Evolutionary conservation across 371 early-diverging fungal genomes (phyloP).

Genomic region (Cladochytrium tenue): DNA sequence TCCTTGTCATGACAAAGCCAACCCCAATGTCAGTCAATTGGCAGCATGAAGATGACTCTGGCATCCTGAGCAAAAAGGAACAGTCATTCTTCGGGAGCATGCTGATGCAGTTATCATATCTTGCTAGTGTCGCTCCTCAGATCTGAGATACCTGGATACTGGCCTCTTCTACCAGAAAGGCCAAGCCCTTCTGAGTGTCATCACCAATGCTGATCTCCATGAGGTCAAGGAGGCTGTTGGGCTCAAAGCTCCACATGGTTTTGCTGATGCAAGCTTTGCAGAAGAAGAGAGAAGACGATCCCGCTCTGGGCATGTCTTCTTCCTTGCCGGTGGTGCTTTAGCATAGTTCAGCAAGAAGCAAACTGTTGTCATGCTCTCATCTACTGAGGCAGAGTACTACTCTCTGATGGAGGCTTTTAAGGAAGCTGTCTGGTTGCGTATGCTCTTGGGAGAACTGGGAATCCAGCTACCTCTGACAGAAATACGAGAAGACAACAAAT

Average conservation of each 20-base stretch:
- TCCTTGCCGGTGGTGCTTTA: constrained; percentile 20
- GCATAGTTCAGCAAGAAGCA: constrained; percentile 29
- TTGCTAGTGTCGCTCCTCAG: constrained; percentile 8
- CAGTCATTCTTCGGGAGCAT: neutral
- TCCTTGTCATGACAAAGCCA: constrained; percentile 6
- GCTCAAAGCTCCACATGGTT: constrained; percentile 9
- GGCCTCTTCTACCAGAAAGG: constrained; percentile 7
- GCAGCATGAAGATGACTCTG: constrained; percentile 8
- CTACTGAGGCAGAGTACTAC: constrained; percentile 34
- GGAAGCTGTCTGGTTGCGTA: constrained; percentile 23
- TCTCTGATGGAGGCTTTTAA: constrained; percentile 22
- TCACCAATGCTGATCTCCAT: neutral
- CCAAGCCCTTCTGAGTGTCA: neutral
- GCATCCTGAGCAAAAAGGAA: neutral
- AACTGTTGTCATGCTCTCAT: constrained; percentile 23
- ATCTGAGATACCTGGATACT: constrained; percentile 3
- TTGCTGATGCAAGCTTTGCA: constrained; percentile 34
- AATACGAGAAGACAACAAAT: constrained; percentile 26
- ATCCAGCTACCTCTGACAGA: constrained; percentile 7
- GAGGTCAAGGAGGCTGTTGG: neutral
- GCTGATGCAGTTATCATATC: constrained; percentile 11
- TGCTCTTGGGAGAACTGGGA: constrained; percentile 16
- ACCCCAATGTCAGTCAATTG: constrained; percentile 19
- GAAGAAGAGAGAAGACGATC: constrained; percentile 24
- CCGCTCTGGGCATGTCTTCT: constrained; percentile 25